Evolutionary conservation across 306 rosid genomes (phyloP).

Genomic region (Adenanthera pavonina): DNA sequence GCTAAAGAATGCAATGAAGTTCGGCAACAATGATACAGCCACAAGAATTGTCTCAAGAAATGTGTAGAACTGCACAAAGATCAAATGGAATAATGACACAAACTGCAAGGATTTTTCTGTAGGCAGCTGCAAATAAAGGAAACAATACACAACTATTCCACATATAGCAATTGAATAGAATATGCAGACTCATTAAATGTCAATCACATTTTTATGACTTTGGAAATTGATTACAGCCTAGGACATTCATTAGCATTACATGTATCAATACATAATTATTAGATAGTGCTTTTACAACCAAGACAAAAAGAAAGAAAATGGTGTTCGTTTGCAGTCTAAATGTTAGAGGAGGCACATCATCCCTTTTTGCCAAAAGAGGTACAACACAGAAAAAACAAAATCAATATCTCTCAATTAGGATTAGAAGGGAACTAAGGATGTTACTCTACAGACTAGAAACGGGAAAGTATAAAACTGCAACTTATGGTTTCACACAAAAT

Average conservation of each 20-base stretch:
- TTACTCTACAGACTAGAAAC: slow-evolving; percentile 13
- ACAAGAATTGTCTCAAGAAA: slow-evolving; percentile 95
- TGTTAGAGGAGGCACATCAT: neutral
- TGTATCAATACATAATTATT: neutral
- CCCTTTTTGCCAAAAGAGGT: slow-evolving; percentile 8
- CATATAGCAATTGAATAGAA: neutral
- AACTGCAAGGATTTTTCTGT: slow-evolving; percentile 18
- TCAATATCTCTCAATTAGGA: slow-evolving; percentile 15
- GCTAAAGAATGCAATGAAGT: slow-evolving; percentile 88
- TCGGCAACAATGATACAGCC: slow-evolving; percentile 83
- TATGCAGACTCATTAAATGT: slow-evolving; percentile 13
- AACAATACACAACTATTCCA: slow-evolving; percentile 20
- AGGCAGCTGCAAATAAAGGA: slow-evolving; percentile 25
- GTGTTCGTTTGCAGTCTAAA: neutral
- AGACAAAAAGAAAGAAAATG: neutral
- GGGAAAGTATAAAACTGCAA: slow-evolving; percentile 22
- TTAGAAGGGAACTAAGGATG: slow-evolving; percentile 8
- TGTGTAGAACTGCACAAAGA: slow-evolving; percentile 86
- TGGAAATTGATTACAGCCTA: neutral
- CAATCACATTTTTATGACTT: slow-evolving; percentile 11
- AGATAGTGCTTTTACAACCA: slow-evolving; percentile 9
- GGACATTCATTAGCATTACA: slow-evolving; percentile 1
- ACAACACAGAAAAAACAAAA: neutral
- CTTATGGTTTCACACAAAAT: slow-evolving; percentile 12
- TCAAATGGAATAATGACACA: slow-evolving; percentile 30